Base-by-base conservation (phyloP, 2,329 filamentous ascomycete species). In the Colletotrichum musae region DNA sequence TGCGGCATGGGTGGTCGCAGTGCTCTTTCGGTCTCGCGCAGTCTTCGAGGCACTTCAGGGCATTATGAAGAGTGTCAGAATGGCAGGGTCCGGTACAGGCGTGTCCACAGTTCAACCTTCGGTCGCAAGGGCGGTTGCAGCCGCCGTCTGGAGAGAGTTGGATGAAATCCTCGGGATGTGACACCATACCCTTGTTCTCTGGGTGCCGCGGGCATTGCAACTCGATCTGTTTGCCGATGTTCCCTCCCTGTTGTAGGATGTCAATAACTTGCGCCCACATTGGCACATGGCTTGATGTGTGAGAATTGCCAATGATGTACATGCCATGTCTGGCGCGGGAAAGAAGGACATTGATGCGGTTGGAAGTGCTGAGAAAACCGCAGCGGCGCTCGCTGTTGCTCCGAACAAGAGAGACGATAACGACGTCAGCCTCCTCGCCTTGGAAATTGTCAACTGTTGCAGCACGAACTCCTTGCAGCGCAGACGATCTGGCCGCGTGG, bases 401-500 rank as follows among this genome's bases (percentile, higher is more conserved):
- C 48, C 93, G 86, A 0, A 94, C 91, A 0, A 95, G 81, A 0
- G 90, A 93, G 0, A 94, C 81, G 3, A 95, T 82, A 0, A 95
- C 83, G 9, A 95, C 81, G 59, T 93, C 91, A 2, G 89, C 90
- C 74, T 95, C 92, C 74, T 95, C 92, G 0, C 92, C 93, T 73
- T 95, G 92, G 64, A 93, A 94, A 71, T 94, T 94, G 76, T 93
- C 91, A 0, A 94, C 86, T 0, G 91, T 94, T 0, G 91, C 90
- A 0, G 91, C 77, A 5, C 88, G 80, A 3, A 92, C 76, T 1
- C 80, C 81, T 26, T 86, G 80, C 0, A 85, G 74, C 0, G 90
- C 79, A 0, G 79, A 83, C 5, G 79, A 73, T 45, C 51, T 70
- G 6, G 52, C 24, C 4, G 61, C 76, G 28, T 28, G 32, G 7